phyloP scores from a whole-genome alignment of 495 filamentous ascomycete genomes.

The Hypoxylon trugodes region DNA sequence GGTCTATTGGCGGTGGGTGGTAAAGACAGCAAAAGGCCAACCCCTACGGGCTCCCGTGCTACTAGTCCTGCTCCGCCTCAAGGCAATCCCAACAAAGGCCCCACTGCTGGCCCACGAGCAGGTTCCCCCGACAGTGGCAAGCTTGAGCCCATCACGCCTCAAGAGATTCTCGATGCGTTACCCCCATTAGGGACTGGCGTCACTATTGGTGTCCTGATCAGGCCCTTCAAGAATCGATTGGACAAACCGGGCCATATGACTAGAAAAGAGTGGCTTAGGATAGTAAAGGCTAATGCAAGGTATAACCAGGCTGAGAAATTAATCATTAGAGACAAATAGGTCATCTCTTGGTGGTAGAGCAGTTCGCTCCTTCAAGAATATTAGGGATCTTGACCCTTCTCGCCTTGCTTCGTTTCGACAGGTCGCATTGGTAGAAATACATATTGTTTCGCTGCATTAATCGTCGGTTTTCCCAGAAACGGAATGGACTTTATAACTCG shows the following conservation, averaged over 20 bases:
- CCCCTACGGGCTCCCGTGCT: conserved; percentile 63
- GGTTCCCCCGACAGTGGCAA: conserved; percentile 47
- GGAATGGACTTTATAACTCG: neutral
- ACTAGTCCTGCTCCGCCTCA: conserved; percentile 55
- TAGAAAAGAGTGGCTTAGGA: conserved; percentile 59
- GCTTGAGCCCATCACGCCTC: conserved; percentile 45
- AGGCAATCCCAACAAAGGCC: conserved; percentile 10
- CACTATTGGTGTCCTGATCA: conserved; percentile 66
- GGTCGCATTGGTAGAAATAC: neutral
- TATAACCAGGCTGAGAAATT: conserved; percentile 54
- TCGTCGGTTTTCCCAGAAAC: neutral
- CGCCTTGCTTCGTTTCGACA: neutral
- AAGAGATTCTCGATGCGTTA: conserved; percentile 76
- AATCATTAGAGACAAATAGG: no score
- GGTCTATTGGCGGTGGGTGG: conserved; percentile 63
- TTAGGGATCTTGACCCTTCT: no score
- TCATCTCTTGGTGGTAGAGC: no score
- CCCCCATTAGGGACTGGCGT: conserved; percentile 70
- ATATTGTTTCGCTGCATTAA: neutral
- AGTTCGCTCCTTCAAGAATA: no score
- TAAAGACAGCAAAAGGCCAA: conserved; percentile 52
- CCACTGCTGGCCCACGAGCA: conserved; percentile 13
- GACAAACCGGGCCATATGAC: conserved; percentile 54
- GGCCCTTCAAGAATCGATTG: conserved; percentile 67
- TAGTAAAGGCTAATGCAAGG: conserved; percentile 60